Conservation (phyloP, 1,284 basidiomycete species). For the Naganishia sp. region DNA sequence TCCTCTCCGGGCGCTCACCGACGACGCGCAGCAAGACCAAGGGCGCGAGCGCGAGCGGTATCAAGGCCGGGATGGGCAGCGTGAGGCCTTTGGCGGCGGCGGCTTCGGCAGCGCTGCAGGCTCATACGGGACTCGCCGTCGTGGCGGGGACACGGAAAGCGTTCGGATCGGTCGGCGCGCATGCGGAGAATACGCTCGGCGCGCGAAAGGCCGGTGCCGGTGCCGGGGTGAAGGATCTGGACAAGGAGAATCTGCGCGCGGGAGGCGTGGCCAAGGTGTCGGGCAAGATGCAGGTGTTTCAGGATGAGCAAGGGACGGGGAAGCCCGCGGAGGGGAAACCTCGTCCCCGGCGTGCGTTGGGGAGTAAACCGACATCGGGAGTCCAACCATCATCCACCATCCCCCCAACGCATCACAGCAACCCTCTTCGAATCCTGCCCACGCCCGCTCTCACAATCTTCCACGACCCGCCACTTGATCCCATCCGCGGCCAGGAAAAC, state of each 20-base stretch:
- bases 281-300: conserved; percentile 13
- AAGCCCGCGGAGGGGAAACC: not conserved
- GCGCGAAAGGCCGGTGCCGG: conserved; percentile 1
- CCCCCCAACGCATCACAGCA: not conserved
- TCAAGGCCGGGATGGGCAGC: not conserved
- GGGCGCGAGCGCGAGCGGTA: not conserved
- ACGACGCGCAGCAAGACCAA: conserved; percentile 1
- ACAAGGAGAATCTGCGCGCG: conserved; percentile 19
- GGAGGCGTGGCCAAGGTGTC: conserved; percentile 7
- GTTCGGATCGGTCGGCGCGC: not conserved
- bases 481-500: conserved; percentile 19
- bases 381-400: not conserved
- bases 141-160: not conserved
- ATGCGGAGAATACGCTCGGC: not conserved
- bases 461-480: not conserved
- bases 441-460: not conserved
- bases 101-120: conserved; percentile 5
- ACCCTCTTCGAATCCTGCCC: not conserved
- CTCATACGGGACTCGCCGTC: not conserved
- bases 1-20: conserved; percentile 17
- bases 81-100: conserved; percentile 1
- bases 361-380: not conserved
- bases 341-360: not conserved
- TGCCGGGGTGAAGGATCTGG: not conserved
- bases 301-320: not conserved